Base-by-base conservation (phyloP, 306 rosid species). In the Vicia sativa region DNA sequence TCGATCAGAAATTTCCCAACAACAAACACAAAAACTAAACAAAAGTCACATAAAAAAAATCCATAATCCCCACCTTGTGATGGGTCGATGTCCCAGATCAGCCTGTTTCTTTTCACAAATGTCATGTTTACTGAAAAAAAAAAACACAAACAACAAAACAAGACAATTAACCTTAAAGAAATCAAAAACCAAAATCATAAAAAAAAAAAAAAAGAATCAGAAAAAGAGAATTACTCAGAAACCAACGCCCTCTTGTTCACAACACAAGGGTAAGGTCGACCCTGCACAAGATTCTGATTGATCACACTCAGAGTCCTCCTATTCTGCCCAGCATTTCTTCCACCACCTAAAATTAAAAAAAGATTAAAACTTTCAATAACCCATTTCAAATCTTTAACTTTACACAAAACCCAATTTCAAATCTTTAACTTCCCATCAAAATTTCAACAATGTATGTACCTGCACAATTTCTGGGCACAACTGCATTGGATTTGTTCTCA, bases 201-300 rank as follows among this genome's bases (percentile, higher is more conserved):
- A 0, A 31, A 55, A 21, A 3, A 19, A 0, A 52, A 21, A 4
- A 15, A 2, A 3, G 15, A 16, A 46, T 28, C 6, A 65, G 6
- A 10, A 65, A 7, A 68, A 4, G 21, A 8, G 14, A 74, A 70
- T 87, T 88, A 90, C 99, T 76, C 91, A 42, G 89, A 12, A 43
- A 83, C 8, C 55, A 86, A 71, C 3, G 63, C 80, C 77, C 99
- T 88, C 85, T 93, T 93, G 84, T 88, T 87, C 65, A 93, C 89
- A 58, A 93, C 95, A 67, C 95, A 90, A 50, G 97, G 95, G 73
- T 88, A 90, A 9, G 81, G 74, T 75, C 88, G 83, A 55, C 78
- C 81, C 46, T 77, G 84, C 52, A 73, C 83, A 57, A 91, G 75
- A 78, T 62, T 82, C 74, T 79, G 89, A 68, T 85, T 86, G 50